Evolutionary conservation across 176 grass and related monocot genomes (phyloP).

Genomic region (Carex cristatella): DNA sequence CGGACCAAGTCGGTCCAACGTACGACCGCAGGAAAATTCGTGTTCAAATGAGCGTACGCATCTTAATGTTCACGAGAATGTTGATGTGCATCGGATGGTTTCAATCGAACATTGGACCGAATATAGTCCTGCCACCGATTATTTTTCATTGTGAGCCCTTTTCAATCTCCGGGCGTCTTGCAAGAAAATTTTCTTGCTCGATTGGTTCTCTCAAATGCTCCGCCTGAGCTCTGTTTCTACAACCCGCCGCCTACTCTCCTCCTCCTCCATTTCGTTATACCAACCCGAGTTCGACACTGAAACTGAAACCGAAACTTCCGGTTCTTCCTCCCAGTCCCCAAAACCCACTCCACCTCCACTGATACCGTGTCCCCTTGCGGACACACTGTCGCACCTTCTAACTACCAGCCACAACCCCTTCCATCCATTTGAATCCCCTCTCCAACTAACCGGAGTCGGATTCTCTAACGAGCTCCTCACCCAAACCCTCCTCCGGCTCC

Average conservation of each 20-base stretch:
- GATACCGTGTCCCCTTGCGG: slow-evolving; percentile 37
- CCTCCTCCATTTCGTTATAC: not conserved
- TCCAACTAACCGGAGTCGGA: slow-evolving; percentile 49
- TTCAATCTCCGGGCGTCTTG: not conserved
- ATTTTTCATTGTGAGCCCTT: no score
- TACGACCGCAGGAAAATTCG: no score
- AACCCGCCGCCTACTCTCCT: not conserved
- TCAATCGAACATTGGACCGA: no score
- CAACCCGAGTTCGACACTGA: not conserved
- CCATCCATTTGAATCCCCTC: slow-evolving; percentile 66
- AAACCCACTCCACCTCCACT: slow-evolving; percentile 45
- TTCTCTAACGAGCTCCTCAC: slow-evolving; percentile 40
- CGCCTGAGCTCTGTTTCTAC: not conserved
- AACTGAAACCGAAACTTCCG: not conserved
- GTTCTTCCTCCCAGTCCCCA: not conserved
- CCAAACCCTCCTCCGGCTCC: slow-evolving; percentile 82
- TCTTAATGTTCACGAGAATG: no score
- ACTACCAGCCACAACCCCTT: slow-evolving; percentile 74
- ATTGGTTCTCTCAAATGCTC: not conserved
- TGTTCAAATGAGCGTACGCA: no score
- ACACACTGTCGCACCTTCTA: slow-evolving; percentile 60
- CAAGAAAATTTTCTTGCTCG: not conserved
- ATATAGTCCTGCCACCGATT: no score
- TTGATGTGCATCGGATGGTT: no score
- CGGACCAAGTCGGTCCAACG: no score